phyloP scores from a whole-genome alignment of 164 flowering plant genomes.

The Warburgia ugandensis region DNA sequence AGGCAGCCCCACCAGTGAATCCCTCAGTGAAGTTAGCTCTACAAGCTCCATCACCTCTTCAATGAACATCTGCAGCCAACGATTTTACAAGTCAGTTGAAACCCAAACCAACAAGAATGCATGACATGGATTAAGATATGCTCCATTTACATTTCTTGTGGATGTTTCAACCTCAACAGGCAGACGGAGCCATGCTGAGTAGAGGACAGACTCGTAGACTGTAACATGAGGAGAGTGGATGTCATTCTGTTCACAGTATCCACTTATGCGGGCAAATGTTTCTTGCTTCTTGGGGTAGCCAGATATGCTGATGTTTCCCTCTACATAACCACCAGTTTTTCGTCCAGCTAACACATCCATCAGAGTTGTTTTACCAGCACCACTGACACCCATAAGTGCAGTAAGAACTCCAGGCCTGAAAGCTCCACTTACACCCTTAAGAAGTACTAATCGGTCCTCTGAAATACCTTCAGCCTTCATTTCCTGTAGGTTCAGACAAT shows the following conservation, averaged over 20 bases:
- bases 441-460: constrained; percentile 31
- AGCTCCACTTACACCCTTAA: constrained; percentile 42
- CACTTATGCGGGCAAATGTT: constrained; percentile 47
- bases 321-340: constrained; percentile 44
- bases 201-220: constrained; percentile 40
- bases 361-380: constrained; percentile 54
- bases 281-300: constrained; percentile 51
- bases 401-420: constrained; percentile 56
- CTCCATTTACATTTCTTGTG: constrained; percentile 31
- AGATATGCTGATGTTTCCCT: constrained; percentile 36
- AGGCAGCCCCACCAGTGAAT: constrained; percentile 42
- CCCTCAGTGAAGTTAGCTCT: constrained; percentile 32
- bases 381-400: constrained; percentile 58
- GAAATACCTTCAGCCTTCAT: constrained; percentile 42
- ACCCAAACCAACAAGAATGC: background rate
- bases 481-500: constrained; percentile 28
- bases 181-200: constrained; percentile 55
- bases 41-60: constrained; percentile 54
- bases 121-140: background rate
- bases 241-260: constrained; percentile 53
- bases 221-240: constrained; percentile 55
- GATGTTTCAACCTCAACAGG: constrained; percentile 30
- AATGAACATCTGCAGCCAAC: constrained; percentile 35
- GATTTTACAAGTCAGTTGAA: background rate
- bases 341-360: constrained; percentile 53